phyloP scores from a whole-genome alignment of 1,284 basidiomycete species.

The Ceratobasidium sp. region DNA sequence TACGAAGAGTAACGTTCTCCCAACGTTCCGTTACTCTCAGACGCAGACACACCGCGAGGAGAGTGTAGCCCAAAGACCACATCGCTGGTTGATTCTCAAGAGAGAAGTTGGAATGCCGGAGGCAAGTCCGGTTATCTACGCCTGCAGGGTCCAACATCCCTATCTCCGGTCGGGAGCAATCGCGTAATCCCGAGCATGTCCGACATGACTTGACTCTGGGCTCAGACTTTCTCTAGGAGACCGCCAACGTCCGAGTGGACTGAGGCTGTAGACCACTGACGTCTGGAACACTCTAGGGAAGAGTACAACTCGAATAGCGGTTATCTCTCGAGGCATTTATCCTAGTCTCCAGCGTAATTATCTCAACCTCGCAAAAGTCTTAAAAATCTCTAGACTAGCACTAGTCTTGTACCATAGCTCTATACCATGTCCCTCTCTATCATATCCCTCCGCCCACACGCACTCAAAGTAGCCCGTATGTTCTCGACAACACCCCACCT shows the following conservation, averaged over 20 bases:
- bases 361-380: background rate
- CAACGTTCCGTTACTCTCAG: constrained; percentile 22
- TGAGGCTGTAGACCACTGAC: background rate
- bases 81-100: constrained; percentile 7
- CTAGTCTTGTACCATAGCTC: background rate
- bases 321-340: constrained; percentile 24
- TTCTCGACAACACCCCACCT: constrained; percentile 47
- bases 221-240: no score
- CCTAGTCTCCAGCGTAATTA: constrained; percentile 20
- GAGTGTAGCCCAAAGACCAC: constrained; percentile 3
- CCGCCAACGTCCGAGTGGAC: background rate
- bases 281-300: background rate
- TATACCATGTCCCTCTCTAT: background rate
- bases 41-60: background rate
- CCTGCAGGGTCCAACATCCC: background rate
- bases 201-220: background rate
- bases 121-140: background rate
- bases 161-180: constrained; percentile 14
- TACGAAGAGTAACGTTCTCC: background rate
- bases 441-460: constrained; percentile 21
- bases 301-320: background rate
- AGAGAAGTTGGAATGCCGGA: constrained; percentile 12
- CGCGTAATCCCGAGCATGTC: background rate
- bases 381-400: background rate
- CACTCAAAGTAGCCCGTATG: constrained; percentile 1